Evolutionary conservation across 2,329 filamentous ascomycete species (phyloP), one percentile per base, ranked within the genome.

Genomic region (Alternaria rosae): DNA sequence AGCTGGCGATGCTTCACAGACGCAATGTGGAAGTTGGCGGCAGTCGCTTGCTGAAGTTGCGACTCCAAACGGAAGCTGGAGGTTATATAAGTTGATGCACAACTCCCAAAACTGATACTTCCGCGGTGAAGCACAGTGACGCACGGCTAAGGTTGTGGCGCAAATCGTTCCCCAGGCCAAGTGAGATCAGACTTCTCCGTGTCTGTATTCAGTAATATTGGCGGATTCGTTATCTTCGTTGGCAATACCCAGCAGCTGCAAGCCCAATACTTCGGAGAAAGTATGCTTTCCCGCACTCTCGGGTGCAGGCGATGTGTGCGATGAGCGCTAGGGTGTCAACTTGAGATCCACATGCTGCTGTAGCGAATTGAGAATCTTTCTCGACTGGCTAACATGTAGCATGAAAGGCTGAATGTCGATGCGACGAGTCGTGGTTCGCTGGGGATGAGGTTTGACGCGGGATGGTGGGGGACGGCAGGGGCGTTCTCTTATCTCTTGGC

Each of bases 401-500:
- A 47, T 54, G 35, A 57, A 50, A 59, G 68, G 65, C 41, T 43
- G 44, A 70, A 71, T 44, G 52, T 66, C 70, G 57, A 65, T 69
- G 67, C 58, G 63, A 51, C 26, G 17, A 35, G 13, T 32, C 64
- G 53, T 61, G 55, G 67, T 71, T 68, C 60, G 69, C 60, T 60
- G 50, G 47, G 50, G 51, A 53, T 17, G 57, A 41, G 67, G 45
- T 63, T 64, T 50, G 62, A 62, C 71, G 74, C 66, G 74, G 73
- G 75, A 72, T 75, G 63, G 70, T 71, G 73, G 71, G 66, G 74
- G 67, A 69, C 72, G 66, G 70, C 61, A 69, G 63, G 64, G 73
- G 71, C 72, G 68, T 69, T 73, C 62, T 70, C 75, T 77, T 78
- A 78, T 78, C 75, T 78, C 74, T 76, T 75, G 72, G 71, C 71